Conservation (phyloP, 345 rosid species). For the Citrus glauca region DNA sequence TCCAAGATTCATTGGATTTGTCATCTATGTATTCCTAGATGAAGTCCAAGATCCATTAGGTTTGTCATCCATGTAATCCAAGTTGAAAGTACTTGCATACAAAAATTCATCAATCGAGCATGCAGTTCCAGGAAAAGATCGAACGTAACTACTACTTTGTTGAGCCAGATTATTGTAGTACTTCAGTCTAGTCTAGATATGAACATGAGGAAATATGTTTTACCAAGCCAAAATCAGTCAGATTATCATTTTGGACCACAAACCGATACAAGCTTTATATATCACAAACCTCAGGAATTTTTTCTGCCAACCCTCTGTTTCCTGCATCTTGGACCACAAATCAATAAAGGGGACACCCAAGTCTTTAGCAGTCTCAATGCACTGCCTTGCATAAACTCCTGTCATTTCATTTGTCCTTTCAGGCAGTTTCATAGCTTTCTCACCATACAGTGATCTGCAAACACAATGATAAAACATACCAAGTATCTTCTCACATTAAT, state of each 20-base stretch:
- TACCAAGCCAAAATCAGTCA: background rate
- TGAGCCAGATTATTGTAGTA: background rate
- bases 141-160: too few species aligned
- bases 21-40: background rate
- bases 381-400: constrained; percentile 66
- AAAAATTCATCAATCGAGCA: background rate
- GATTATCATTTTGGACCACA: background rate
- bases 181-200: background rate
- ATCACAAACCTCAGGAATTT: constrained; percentile 61
- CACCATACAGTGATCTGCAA: constrained; percentile 65
- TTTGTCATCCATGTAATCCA: too few species aligned
- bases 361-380: constrained; percentile 65
- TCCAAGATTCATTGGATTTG: background rate
- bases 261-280: background rate
- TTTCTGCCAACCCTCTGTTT: constrained; percentile 76
- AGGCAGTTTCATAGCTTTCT: constrained; percentile 60
- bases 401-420: constrained; percentile 79
- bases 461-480: constrained; percentile 5
- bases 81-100: background rate
- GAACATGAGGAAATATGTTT: background rate
- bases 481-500: background rate
- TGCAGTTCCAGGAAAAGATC: background rate
- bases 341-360: constrained; percentile 50
- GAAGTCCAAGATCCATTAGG: too few species aligned
- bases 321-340: constrained; percentile 92